phyloP scores from a whole-genome alignment of 345 rosid genomes.

The Corchorus olitorius region DNA sequence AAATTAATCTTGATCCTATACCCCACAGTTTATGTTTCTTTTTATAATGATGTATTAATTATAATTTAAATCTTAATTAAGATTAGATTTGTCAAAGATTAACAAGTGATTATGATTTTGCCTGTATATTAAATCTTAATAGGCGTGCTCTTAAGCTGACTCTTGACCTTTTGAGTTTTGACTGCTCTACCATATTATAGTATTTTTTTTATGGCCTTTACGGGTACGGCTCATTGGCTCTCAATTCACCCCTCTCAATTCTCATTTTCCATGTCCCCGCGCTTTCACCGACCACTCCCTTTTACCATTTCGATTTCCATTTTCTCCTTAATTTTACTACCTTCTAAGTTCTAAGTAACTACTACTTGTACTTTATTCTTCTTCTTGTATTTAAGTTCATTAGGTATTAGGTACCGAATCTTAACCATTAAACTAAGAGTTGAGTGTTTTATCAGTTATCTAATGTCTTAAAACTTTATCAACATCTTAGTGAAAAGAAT shows the following conservation, averaged over 20 bases:
- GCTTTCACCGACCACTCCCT: slow-evolving; percentile 1
- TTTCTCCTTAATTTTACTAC: background rate
- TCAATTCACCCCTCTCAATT: too few species aligned
- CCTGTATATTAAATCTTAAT: background rate
- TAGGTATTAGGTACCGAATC: too few species aligned
- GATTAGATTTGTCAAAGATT: background rate
- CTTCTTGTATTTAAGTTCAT: background rate
- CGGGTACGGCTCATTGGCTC: too few species aligned
- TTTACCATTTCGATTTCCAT: background rate
- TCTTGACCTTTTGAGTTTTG: slow-evolving; percentile 7
- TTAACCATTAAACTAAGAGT: too few species aligned
- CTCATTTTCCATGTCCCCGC: background rate
- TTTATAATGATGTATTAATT: background rate
- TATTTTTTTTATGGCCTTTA: too few species aligned
- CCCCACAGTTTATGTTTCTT: background rate
- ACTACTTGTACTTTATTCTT: too few species aligned
- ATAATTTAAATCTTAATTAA: background rate
- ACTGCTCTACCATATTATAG: background rate
- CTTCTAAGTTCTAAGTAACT: too few species aligned
- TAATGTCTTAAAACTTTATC: too few species aligned
- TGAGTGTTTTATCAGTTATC: too few species aligned
- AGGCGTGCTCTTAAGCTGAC: background rate
- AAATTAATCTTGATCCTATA: background rate
- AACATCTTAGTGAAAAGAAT: too few species aligned
- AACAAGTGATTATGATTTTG: background rate